Evolutionary conservation across 257 asterid genomes (phyloP), one percentile per base, ranked within the genome.

Genomic region (Echites panduratus): DNA sequence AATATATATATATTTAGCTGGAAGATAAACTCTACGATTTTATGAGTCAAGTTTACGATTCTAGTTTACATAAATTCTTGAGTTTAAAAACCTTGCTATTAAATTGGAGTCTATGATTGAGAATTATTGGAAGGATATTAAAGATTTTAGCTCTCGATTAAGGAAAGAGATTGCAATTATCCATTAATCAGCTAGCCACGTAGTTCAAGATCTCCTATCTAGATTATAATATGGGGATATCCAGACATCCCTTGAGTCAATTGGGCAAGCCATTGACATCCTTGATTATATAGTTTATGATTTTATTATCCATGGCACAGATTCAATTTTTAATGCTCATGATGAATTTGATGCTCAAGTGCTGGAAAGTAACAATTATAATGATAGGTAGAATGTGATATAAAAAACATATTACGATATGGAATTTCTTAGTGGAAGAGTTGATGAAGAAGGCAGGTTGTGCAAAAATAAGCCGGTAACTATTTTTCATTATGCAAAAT

Each of bases 141-240:
- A 85, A n/a, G 96, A 91, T 53, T 89, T 94, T 84, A 84, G 89
- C 65, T 75, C 95, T 69, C 93, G 89, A 1, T 78, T 91, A 75
- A 82, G 81, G 58, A 79, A 75, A 68, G 97, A 94, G 82, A 91
- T 96, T 1, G 81, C 87, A 0, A 80, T 89, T 38, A 83, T 93
- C 32, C 96, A 90, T 74, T 80, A 88, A 82, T 93, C 80, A 64
- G 97, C 97, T 17, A 80, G 80, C 84, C 97, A 92, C 12, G 97
- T 87, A 68, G 95, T 93, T 5, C 78, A 78, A 26, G 89, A 89
- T 66, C 86, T 93, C 24, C 98, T 97, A 9, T 82, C 87, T 16
- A 85, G 92, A 61, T 85, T 93, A 45, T 96, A 93, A 79, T 84
- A 96, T 17, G 93, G 94, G 41, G 92, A 96, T 83, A 96, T 96